Base-by-base conservation (phyloP, 2,329 filamentous ascomycete species). In the Talaromyces sp. region DNA sequence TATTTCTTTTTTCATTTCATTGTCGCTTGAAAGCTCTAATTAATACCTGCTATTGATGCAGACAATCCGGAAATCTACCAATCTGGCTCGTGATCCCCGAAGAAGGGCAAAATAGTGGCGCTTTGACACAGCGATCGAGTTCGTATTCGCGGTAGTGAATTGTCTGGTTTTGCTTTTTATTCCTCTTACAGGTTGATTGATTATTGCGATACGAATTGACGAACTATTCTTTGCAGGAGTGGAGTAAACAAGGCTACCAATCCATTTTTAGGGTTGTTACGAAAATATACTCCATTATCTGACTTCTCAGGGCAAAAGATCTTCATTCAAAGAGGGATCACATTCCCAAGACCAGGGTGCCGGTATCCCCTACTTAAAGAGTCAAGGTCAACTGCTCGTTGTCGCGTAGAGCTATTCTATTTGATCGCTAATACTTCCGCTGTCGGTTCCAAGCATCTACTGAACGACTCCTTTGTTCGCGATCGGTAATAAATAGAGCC, bases 221-320 rank as follows among this genome's bases (percentile, higher is more conserved):
- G 3, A 37, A 13, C 8, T 54, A 33, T 33, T 54, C 17, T 33
- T 33, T 56, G 31, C 50, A 47, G 59, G 22, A 62, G 47, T 43
- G 59, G 47, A 52, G 33, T 27, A 31, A 27, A 11, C 47, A 39
- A 41, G 17, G 3, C 35, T 50, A n/a, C 25, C 49, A 10, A 8
- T 49, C 19, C 45, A 49, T 49, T 27, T 7, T 33, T 56, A 35
- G 31, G 50, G 31, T 22, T 54, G 50, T 56, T n/a, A 8, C 31
- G n/a, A 56, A 56, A 56, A 56, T 56, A 11, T 61, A 50, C 41
- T 61, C 27, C 60, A 52, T 61, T 49, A 61, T 50, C 47, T 47
- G 11, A n/a, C 11, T 13, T 22, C 47, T 41, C n/a, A 47, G 27
- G 13, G 41, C 45, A 37, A 37, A 17, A 15, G 41, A 50, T 61